Evolutionary conservation across 2,329 filamentous ascomycete genomes (phyloP).

Genomic region (Fusarium sp.): DNA sequence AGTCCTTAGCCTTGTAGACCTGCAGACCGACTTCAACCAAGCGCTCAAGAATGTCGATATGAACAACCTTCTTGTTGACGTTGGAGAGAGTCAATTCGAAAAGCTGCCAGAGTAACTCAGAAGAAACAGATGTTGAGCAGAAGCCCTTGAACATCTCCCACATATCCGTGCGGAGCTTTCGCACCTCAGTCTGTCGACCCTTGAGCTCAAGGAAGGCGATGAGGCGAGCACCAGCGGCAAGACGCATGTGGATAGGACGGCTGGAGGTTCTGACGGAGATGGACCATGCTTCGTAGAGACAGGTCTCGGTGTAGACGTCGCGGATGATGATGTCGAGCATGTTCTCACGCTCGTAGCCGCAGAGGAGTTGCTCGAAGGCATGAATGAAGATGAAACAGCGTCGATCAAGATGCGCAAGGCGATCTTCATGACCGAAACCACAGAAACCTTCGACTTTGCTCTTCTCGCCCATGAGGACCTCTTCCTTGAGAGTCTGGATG

Average conservation of each 20-base stretch:
- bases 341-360: background rate
- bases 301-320: background rate
- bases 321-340: conserved; percentile 8
- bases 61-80: background rate
- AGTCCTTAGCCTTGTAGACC: background rate
- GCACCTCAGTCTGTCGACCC: background rate
- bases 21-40: background rate
- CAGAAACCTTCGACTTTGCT: background rate
- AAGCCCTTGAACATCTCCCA: conserved; percentile 10
- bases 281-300: conserved; percentile 4
- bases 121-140: background rate
- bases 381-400: background rate
- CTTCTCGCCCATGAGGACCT: background rate
- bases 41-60: background rate
- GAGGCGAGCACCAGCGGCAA: background rate
- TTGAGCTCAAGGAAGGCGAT: background rate
- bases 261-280: background rate
- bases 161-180: background rate
- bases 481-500: background rate
- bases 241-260: background rate
- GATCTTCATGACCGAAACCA: background rate
- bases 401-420: background rate
- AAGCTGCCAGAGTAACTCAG: background rate
- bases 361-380: background rate
- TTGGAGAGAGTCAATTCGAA: background rate